Percentiles rank a stretch among this genome's conserved stretches.
Conservation (phyloP, 148 eudicot species). For the Dysphania ambrosioides region DNA sequence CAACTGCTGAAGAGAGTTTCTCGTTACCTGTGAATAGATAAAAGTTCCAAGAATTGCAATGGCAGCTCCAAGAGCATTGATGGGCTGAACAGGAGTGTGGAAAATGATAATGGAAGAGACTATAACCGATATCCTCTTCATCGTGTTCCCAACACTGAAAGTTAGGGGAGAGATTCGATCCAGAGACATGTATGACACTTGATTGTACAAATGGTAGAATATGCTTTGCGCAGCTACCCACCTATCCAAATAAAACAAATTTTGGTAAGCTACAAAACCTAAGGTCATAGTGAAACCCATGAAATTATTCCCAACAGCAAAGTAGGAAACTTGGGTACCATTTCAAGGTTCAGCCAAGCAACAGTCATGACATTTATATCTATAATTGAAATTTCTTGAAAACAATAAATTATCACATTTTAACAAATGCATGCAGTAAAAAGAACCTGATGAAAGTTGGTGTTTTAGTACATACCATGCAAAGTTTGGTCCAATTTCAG, state of each 20-base stretch:
- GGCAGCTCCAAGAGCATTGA: conserved; percentile 68
- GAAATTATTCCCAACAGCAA: background rate
- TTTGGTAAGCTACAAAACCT: conserved; percentile 20
- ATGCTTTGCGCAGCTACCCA: conserved; percentile 78
- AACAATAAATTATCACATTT: too few species aligned
- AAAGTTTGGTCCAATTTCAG: conserved; percentile 66
- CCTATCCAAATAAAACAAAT: conserved; percentile 32
- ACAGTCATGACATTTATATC: too few species aligned
- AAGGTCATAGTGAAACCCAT: background rate
- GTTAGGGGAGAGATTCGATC: conserved; percentile 70
- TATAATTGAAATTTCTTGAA: too few species aligned
- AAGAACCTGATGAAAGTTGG: background rate
- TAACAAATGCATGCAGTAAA: background rate
- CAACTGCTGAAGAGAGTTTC: background rate
- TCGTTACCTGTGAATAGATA: conserved; percentile 58
- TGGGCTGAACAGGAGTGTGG: conserved; percentile 54
- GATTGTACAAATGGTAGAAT: conserved; percentile 69
- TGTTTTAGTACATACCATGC: conserved; percentile 41
- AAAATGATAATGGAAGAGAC: conserved; percentile 68
- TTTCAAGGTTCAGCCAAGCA: background rate
- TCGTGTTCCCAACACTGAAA: conserved; percentile 67
- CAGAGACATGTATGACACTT: conserved; percentile 70
- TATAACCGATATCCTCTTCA: conserved; percentile 67
- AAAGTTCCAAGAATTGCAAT: conserved; percentile 67
- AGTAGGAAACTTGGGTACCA: too few species aligned